Base-by-base conservation (phyloP, 345 rosid genomes). In the Arabidopsis arenosa region DNA sequence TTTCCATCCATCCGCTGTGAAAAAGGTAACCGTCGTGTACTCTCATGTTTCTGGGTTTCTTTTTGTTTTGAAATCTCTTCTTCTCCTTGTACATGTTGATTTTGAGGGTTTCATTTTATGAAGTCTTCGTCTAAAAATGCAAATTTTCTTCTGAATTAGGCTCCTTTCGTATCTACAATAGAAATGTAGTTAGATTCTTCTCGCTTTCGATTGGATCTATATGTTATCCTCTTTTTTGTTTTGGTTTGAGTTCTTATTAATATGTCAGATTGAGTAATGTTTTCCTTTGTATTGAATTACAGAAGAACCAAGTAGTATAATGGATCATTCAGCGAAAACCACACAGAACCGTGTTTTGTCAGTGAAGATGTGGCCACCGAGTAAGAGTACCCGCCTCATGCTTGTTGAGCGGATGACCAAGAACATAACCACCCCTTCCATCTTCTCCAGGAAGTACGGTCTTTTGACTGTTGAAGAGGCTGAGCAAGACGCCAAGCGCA, bases 351-450 rank as follows among this genome's bases (percentile, higher is more conserved):
- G 79, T 21, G 72, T 86, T 7, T 54, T 86, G 36, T 86, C 93
- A 0, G 85, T 93, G 61, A 93, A 93, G 79, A 77, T 93, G 61
- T 93, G 97, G 96, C 98, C 98, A 10, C 98, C 96, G 7, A 93
- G 90, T 52, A 84, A 84, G 80, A 87, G 89, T 74, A 91, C 97
- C 0, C 70, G 98, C 68, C 77, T 88, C 18, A 88, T 89, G 93
- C 97, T 91, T 41, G 83, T 89, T 48, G 86, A 79, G 56, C 86
- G 98, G 21, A 89, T 89, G 86, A 82, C 86, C 21, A 90, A 86
- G 75, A 93, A 93, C 86, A 86, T 91, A 1, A 85, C 88, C 9
- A 79, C 89, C 0, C 88, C 91, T 54, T 90, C 97, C 30, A 85
- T 89, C 75, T 88, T 90, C 81, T 83, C 98, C 6, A 80, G 90